Base-by-base conservation (phyloP, 768 basidiomycete species). In the Mycena pura region DNA sequence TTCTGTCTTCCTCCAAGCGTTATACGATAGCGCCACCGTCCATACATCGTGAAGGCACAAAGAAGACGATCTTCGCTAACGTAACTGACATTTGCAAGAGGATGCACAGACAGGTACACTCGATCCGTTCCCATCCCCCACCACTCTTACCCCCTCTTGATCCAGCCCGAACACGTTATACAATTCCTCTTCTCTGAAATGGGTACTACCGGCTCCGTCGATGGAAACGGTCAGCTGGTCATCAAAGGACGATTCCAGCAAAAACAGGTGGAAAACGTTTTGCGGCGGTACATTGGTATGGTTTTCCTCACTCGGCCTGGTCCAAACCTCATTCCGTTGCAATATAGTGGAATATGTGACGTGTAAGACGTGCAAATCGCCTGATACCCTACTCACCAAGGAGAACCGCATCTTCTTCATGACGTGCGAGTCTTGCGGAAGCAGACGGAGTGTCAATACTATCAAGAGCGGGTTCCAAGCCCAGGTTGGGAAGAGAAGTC, bases 381-480 rank as follows among this genome's bases (percentile, higher is more conserved):
- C 93, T 43, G 97, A 99, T 75, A 99, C 97, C 3, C 86, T 97
- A 19, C 86, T 99, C 34, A 90, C 91, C 27, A 99, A 99, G 77
- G 96, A 99, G 79, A 97, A 97, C 76, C 93, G 97, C 78, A 93
- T 99, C 73, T 98, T 96, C 84, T 99, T 99, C 85, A 92, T 93
- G 86, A 84, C 92, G 0, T 95, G 93, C 78, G 91, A 95, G 76
- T 91, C 91, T 6, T 96, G 94, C 68, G 94, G 93, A 3, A 92
- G 90, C 67, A 81, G 92, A 69, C 89, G 96, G 21, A 95, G 93
- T 61, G 96, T 99, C 69, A 93, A 92, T 67, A 82, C 95, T 34
- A 96, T 99, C 88, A 98, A 99, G 88, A 95, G 92, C 62, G 96
- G 96, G 78, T 99, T 91, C 87, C 94, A 97, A 80, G 96, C 95